Evolutionary conservation across 1,284 basidiomycete genomes (phyloP), one percentile per base, ranked within the genome.

Genomic region (Ceratorhiza oryzae-sativae): DNA sequence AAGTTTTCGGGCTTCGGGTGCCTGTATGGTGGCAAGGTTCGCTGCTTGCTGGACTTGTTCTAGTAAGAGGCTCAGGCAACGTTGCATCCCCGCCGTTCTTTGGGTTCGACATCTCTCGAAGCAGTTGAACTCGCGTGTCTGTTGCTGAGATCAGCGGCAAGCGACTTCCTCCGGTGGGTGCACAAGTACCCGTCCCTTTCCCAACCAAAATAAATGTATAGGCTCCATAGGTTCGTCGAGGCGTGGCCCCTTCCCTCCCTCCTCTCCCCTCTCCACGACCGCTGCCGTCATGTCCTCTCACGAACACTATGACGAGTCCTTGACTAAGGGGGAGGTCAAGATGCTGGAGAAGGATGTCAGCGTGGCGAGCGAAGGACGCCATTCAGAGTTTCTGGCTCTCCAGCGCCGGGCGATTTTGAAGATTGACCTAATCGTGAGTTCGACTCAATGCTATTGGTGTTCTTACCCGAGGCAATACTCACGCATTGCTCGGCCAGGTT

Each of bases 391-490:
- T n/a, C 25, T n/a, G n/a, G 45, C 67, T 49, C n/a, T 71, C n/a
- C 67, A 71, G 23, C 55, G 56, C 10, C 42, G 56, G 30, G 67
- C 67, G n/a, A 51, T 53, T 34, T 49, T 41, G 27, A 71, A 71
- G 45, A 60, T 71, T 20, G 67, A 71, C 32, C 27, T 71, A n/a
- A 71, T 71, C 49, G 67, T 71, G 23, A 60, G 67, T 49, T 60
- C 55, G 36, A 41, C 34, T 36, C 55, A 58, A 25, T 23, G 30
- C 30, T 34, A 48, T 9, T 48, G 27, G 39, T 49, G 55, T 48
- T 13, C 20, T 39, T 51, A 45, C 23, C 5, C 30, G n/a, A 42
- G 45, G 34, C 45, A n/a, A 27, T 70, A 58, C 42, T 60, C 48
- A 71, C 23, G 23, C 42, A 1, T 2, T 36, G 27, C 2, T 71